Evolutionary conservation across 768 basidiomycete genomes (phyloP).

Genomic region (Cyathus striatus): DNA sequence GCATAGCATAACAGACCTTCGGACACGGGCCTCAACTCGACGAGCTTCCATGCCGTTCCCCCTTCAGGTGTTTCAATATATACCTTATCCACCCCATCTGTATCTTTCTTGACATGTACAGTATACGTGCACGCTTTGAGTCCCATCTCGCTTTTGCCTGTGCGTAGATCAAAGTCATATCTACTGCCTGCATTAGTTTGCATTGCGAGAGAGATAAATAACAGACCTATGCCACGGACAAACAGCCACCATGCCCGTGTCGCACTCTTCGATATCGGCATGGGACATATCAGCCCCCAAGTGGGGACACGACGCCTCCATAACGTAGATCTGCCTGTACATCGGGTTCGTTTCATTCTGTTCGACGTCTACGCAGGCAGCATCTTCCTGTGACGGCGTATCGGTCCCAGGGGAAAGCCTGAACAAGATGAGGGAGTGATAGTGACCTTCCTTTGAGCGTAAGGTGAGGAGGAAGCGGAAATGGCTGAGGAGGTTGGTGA

Average conservation of each 20-base stretch:
- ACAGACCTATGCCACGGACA: constrained; percentile 73
- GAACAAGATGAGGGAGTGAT: constrained; percentile 63
- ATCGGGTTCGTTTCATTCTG: constrained; percentile 1
- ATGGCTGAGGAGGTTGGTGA: constrained; percentile 42
- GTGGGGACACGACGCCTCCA: constrained; percentile 81
- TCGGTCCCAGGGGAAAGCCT: constrained; percentile 38
- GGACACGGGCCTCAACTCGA: constrained; percentile 67
- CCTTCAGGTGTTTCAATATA: constrained; percentile 56
- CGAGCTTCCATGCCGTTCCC: constrained; percentile 54
- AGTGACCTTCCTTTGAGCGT: constrained; percentile 51
- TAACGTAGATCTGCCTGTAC: constrained; percentile 56
- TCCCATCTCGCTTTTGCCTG: constrained; percentile 67
- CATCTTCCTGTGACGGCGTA: constrained; percentile 3
- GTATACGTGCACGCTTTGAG: constrained; percentile 63
- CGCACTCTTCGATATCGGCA: constrained; percentile 73
- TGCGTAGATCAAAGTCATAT: constrained; percentile 70
- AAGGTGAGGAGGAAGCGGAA: constrained; percentile 57
- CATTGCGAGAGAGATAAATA: background rate
- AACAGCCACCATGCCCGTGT: constrained; percentile 54
- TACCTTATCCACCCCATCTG: constrained; percentile 38
- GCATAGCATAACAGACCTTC: constrained; percentile 43
- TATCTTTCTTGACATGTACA: constrained; percentile 43
- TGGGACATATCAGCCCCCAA: constrained; percentile 77
- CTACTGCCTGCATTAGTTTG: constrained; percentile 22
- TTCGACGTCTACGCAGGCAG: no score